Base-by-base conservation (phyloP, 2,329 filamentous ascomycete genomes). In the Fusarium sp. region DNA sequence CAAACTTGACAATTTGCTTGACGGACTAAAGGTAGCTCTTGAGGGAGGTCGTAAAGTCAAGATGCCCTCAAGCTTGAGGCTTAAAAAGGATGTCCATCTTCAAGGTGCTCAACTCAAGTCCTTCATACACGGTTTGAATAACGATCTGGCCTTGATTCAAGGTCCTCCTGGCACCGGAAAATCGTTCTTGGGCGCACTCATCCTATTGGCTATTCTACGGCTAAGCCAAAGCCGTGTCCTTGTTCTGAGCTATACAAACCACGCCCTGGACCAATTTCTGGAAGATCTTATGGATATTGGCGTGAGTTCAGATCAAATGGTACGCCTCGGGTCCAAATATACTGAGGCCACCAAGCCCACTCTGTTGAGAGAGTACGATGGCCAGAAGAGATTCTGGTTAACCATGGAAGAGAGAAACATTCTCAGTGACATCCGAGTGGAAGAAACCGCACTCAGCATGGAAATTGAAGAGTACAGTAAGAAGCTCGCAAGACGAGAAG, bases 131-230 rank as follows among this genome's bases (percentile, higher is more conserved):
- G 86, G 87, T 0, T 70, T 94, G 0, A 79, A 75, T 0, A 84
- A 83, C 9, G 77, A 78, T 1, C 76, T 93, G 0, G 88, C 86
- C 47, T 75, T 90, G 0, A 91, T 94, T 3, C 91, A 93, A 79
- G 91, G 91, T 0, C 92, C 92, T 2, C 92, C 91, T 69, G 91
- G 90, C 0, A 94, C 91, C 0, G 92, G 92, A 2, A 94, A 94
- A 69, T 92, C 90, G 0, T 92, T 92, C 65, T 85, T 92, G 4
- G 92, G 92, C 0, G 88, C 90, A 0, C 78, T 91, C 3, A 80
- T 90, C 2, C 85, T 87, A 0, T 88, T 89, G 53, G 76, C 82
- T 0, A 73, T 94, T 0, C 77, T 88, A 20, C 74, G 85, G 1
- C 71, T 81, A 7, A 87, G 85, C 0, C 20, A 69, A 0, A 80